A percentile compares a stretch with the other conserved stretches of the same genome.
These are phyloP conservation scores for Ascochyta fabae DNA, from an alignment of 2,329 filamentous ascomycete genomes.

Conservation along the genomic window DNA sequence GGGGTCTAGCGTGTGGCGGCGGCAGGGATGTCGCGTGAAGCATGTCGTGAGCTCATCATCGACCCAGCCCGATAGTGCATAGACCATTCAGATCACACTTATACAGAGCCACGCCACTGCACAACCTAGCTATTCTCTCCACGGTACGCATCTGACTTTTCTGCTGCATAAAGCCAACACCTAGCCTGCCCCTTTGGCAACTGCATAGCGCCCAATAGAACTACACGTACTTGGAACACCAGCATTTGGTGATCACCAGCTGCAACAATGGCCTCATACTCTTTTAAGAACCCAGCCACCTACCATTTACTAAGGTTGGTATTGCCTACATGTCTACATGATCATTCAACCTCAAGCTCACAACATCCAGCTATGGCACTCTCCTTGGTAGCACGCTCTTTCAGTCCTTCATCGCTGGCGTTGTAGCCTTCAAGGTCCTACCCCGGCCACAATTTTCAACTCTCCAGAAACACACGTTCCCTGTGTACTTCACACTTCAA, in stretches of 20 bases:
- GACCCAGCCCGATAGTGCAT: constrained; percentile 9
- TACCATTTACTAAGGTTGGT: constrained; percentile 77
- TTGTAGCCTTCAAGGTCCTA: constrained; percentile 77
- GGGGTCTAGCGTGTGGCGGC: not conserved
- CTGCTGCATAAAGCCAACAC: not conserved
- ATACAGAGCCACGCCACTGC: not conserved
- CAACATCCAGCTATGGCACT: constrained; percentile 74
- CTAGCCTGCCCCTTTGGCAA: not conserved
- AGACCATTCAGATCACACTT: constrained; percentile 1
- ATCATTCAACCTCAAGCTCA: constrained; percentile 7
- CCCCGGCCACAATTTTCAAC: constrained; percentile 80
- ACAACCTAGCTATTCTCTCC: too few species aligned
- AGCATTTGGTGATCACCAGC: not conserved
- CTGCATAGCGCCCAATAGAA: not conserved
- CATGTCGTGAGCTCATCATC: constrained; percentile 32
- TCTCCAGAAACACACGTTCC: constrained; percentile 79
- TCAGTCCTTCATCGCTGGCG: constrained; percentile 79
- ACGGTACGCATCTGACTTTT: not conserved
- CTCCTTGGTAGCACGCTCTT: constrained; percentile 87
- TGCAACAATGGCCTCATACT: constrained; percentile 52
- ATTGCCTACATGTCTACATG: not conserved
- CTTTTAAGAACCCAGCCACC: constrained; percentile 68
- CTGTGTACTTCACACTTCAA: constrained; percentile 87
- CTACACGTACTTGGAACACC: not conserved
- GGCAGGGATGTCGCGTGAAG: not conserved